Evolutionary conservation across 2,329 filamentous ascomycete species (phyloP).

Genomic region (Stagonosporopsis chrysanthemi): DNA sequence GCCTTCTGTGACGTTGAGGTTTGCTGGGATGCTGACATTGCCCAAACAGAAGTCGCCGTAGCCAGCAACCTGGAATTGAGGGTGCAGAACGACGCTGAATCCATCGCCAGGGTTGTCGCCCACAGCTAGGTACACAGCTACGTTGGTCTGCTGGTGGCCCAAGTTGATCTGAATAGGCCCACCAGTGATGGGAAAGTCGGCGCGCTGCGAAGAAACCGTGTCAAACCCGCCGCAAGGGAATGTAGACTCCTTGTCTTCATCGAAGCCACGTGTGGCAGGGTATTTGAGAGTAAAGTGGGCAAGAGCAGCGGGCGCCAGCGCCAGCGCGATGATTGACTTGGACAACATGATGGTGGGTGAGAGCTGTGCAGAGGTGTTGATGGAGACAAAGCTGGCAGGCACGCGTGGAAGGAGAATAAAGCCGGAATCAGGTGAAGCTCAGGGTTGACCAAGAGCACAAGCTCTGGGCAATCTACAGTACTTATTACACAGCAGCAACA

Average conservation of each 20-base stretch:
- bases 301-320: slow-evolving; percentile 55
- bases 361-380: not conserved
- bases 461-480: slow-evolving; percentile 31
- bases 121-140: slow-evolving; percentile 63
- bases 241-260: slow-evolving; percentile 55
- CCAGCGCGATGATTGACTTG: slow-evolving; percentile 48
- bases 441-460: not conserved
- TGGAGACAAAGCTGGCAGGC: not conserved
- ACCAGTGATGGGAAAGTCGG: slow-evolving; percentile 58
- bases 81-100: slow-evolving; percentile 74
- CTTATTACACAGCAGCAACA: slow-evolving; percentile 35
- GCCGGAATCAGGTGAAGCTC: slow-evolving; percentile 8
- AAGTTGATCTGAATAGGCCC: slow-evolving; percentile 61
- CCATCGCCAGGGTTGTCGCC: slow-evolving; percentile 62
- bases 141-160: slow-evolving; percentile 60
- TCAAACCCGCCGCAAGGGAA: slow-evolving; percentile 62
- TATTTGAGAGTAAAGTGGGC: slow-evolving; percentile 66
- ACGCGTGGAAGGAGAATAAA: not conserved
- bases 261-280: slow-evolving; percentile 59
- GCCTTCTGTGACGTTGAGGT: slow-evolving; percentile 64
- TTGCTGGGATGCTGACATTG: slow-evolving; percentile 61
- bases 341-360: slow-evolving; percentile 39
- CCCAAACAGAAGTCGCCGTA: slow-evolving; percentile 72
- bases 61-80: slow-evolving; percentile 66
- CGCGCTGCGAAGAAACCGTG: slow-evolving; percentile 54